Percentiles rank a stretch among this genome's conserved stretches.
phyloP scores from a whole-genome alignment of 768 basidiomycete species.

The Lentinula aciculospora region DNA sequence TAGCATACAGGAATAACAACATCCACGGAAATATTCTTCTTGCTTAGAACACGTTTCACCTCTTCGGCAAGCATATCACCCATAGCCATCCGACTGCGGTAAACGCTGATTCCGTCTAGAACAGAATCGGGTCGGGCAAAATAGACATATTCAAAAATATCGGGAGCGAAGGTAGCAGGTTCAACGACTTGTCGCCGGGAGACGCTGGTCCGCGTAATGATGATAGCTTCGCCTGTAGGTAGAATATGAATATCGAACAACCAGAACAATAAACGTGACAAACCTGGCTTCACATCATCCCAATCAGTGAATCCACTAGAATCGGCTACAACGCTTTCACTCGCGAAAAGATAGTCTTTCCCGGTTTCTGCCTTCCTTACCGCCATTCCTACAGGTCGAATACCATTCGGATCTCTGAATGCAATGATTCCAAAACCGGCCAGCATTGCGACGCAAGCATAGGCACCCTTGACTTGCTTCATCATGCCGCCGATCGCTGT shows the following conservation, averaged over 20 bases:
- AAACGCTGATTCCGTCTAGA: conserved; percentile 94
- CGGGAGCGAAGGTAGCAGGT: conserved; percentile 80
- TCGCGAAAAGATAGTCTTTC: conserved; percentile 85
- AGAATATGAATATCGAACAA: neutral
- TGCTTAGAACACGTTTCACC: conserved; percentile 66
- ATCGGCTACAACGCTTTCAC: conserved; percentile 95
- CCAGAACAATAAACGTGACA: conserved; percentile 13
- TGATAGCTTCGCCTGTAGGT: conserved; percentile 81
- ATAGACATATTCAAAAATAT: conserved; percentile 99
- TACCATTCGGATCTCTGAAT: conserved; percentile 97
- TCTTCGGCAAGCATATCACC: conserved; percentile 91
- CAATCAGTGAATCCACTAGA: conserved; percentile 88
- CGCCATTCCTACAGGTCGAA: conserved; percentile 88
- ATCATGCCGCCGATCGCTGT: conserved; percentile 88
- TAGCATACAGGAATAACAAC: conserved; percentile 85
- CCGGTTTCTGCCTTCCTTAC: conserved; percentile 54
- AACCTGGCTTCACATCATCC: conserved; percentile 91
- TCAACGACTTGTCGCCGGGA: conserved; percentile 69
- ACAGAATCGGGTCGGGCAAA: conserved; percentile 98
- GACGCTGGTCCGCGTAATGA: conserved; percentile 81
- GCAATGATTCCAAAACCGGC: conserved; percentile 98
- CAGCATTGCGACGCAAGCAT: conserved; percentile 98
- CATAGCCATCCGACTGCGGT: conserved; percentile 99
- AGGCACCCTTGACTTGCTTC: conserved; percentile 85
- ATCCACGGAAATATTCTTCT: conserved; percentile 71